Evolutionary conservation across 306 rosid genomes (phyloP), one percentile per base, ranked within the genome.

Genomic region (Sechiopsis laciniata): DNA sequence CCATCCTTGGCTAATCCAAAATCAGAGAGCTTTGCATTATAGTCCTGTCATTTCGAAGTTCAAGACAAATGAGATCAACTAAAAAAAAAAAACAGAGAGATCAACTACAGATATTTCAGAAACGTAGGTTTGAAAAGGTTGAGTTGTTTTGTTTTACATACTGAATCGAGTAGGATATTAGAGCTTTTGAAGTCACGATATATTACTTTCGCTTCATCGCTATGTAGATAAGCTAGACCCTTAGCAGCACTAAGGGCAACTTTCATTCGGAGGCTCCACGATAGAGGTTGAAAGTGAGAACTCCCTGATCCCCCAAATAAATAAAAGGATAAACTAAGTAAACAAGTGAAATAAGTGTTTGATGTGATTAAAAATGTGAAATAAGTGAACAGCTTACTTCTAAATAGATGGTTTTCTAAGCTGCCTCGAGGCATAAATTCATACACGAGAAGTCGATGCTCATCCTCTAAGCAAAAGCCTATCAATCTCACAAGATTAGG

Each of bases 1-100:
- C 96, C 99, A 51, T 91, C 99, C 84, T 89, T 95, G 52, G 99
- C 99, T 86, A 95, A 86, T 54, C 99, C 99, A 65, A 95, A 95
- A 80, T 95, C 99, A 13, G 97, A 95, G 56, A 95, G 97, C 71
- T 91, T 89, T 48, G 96, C 97, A 75, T 80, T 83, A 64, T 82
- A 89, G 63, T 77, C 75, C 99, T 95, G 91, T 76, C 55, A 59
- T 61, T 66, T 72, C 26, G 6, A 35, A 59, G 67, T 19, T 22
- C 55, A 16, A 74, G 10, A 58, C 15, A 57, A 57, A 42, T 59
- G 53, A 15, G 79, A 52, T 71, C 81, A 22, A 65, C 75, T 71
- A 79, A n/a, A n/a, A n/a, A n/a, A n/a, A n/a, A n/a, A n/a, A n/a
- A n/a, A n/a, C n/a, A n/a, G n/a, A n/a, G 53, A 15, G 79, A 52